phyloP scores from a whole-genome alignment of 2,329 filamentous ascomycete genomes.

The Tolypocladium inflatum region DNA sequence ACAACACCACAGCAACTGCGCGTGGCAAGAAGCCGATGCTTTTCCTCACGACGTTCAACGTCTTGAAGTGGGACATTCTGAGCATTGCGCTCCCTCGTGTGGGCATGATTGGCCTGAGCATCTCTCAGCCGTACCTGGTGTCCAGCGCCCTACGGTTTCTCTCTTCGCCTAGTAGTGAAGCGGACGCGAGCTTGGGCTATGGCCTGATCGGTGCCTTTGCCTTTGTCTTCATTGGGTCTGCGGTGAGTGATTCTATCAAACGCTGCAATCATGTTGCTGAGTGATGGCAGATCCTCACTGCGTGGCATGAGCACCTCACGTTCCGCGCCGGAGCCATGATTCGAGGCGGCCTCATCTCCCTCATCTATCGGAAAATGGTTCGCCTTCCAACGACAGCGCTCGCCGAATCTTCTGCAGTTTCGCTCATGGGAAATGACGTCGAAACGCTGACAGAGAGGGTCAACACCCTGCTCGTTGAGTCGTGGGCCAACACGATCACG shows the following conservation, averaged over 20 bases:
- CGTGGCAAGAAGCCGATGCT: slow-evolving; percentile 6
- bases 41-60: slow-evolving; percentile 13
- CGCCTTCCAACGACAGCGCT: slow-evolving; percentile 15
- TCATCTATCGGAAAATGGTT: slow-evolving; percentile 20
- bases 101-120: slow-evolving; percentile 16
- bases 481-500: slow-evolving; percentile 19
- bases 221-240: slow-evolving; percentile 19
- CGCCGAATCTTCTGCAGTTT: slow-evolving; percentile 17
- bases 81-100: slow-evolving; percentile 16
- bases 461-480: slow-evolving; percentile 18
- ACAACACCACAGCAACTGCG: too few species aligned
- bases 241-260: slow-evolving; percentile 11
- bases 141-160: slow-evolving; percentile 18
- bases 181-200: slow-evolving; percentile 17
- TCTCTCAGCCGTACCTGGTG: slow-evolving; percentile 21
- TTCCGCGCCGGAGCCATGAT: slow-evolving; percentile 19
- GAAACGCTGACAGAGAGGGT: slow-evolving; percentile 18
- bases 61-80: slow-evolving; percentile 20
- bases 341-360: slow-evolving; percentile 18
- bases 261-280: background rate
- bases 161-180: slow-evolving; percentile 12
- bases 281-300: slow-evolving; percentile 14
- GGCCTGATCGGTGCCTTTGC: slow-evolving; percentile 21
- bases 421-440: slow-evolving; percentile 22
- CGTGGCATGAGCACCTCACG: slow-evolving; percentile 22